These are phyloP conservation scores for Globisporangium ultimum DNA, from an alignment of 352 stramenopile species.

Conservation along the genomic window DNA sequence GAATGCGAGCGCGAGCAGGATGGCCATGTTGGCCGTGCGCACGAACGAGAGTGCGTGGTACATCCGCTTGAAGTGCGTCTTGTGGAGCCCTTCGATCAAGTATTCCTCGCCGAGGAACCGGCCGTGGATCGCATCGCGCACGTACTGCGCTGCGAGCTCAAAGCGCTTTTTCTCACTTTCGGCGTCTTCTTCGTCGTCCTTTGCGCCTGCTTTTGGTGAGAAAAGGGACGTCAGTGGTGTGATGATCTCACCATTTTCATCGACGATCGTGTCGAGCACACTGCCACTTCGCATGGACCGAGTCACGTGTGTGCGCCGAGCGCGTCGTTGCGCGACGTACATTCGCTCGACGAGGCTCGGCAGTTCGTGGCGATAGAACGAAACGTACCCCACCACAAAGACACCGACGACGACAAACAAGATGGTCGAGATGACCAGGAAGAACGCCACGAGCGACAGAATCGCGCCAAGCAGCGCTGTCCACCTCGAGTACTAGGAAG, in stretches of 20 bases:
- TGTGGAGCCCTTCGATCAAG: conserved; percentile 37
- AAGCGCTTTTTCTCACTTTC: conserved; percentile 20
- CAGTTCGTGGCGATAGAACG: conserved; percentile 28
- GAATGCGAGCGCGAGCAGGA: conserved; percentile 44
- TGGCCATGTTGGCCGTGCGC: conserved; percentile 38
- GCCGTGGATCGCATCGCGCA: conserved; percentile 41
- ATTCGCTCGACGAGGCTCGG: conserved; percentile 15
- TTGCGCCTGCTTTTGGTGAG: conserved; percentile 1
- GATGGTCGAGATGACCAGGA: conserved; percentile 39
- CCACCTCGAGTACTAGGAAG: conserved; percentile 44
- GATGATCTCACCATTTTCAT: conserved; percentile 2
- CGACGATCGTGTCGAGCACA: conserved; percentile 10
- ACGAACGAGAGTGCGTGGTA: conserved; percentile 46
- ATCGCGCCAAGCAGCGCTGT: conserved; percentile 37
- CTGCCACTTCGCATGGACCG: conserved; percentile 4
- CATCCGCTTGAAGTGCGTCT: conserved; percentile 44
- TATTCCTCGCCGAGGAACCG: conserved; percentile 51
- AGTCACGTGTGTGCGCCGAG: not conserved
- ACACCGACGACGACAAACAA: conserved; percentile 27
- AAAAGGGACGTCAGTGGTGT: conserved; percentile 3
- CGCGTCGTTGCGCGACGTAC: not conserved
- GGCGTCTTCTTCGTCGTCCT: conserved; percentile 4
- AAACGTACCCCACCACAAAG: conserved; percentile 19
- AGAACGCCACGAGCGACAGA: conserved; percentile 37
- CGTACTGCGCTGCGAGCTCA: conserved; percentile 43